These are phyloP conservation scores for Pichia cabralensis DNA, from an alignment of 805 yeast species.

Conservation along the genomic window DNA sequence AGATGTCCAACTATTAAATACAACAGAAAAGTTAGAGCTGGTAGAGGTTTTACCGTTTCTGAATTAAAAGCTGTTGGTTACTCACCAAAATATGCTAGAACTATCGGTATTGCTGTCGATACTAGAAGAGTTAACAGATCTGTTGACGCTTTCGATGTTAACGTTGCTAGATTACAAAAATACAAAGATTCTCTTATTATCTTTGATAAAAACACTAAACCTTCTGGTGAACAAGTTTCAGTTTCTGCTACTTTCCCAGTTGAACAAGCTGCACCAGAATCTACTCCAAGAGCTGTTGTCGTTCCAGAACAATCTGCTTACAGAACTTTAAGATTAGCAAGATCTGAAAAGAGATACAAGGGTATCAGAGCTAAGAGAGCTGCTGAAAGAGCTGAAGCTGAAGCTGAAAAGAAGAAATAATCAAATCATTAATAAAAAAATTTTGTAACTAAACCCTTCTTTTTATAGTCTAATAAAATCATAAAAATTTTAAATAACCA, in stretches of 20 bases:
- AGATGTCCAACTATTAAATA: slow-evolving; percentile 98
- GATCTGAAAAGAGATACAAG: slow-evolving; percentile 85
- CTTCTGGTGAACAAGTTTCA: slow-evolving; percentile 70
- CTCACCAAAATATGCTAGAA: slow-evolving; percentile 91
- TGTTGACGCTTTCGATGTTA: slow-evolving; percentile 86
- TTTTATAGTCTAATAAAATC: too few relatives aligned
- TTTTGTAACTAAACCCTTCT: too few relatives aligned
- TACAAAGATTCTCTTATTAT: slow-evolving; percentile 93
- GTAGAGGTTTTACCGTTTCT: slow-evolving; percentile 97
- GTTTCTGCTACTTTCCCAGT: slow-evolving; percentile 84
- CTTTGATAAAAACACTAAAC: slow-evolving; percentile 82
- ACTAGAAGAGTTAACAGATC: slow-evolving; percentile 99
- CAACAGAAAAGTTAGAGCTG: slow-evolving; percentile 99
- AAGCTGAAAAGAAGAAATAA: slow-evolving; percentile 98
- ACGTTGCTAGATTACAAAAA: slow-evolving; percentile 94
- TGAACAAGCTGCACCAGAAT: slow-evolving; percentile 62
- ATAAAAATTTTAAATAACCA: too few relatives aligned
- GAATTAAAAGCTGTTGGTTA: slow-evolving; percentile 98
- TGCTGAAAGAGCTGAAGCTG: slow-evolving; percentile 95
- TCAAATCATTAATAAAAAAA: slow-evolving; percentile 1
- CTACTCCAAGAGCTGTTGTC: slow-evolving; percentile 84
- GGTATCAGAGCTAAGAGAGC: slow-evolving; percentile 99
- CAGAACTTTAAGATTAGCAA: slow-evolving; percentile 93
- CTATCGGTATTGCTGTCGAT: slow-evolving; percentile 97
- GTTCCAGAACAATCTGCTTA: slow-evolving; percentile 63